Evolutionary conservation across 140 eudicot genomes (phyloP).

Genomic region (Artemisia princeps): DNA sequence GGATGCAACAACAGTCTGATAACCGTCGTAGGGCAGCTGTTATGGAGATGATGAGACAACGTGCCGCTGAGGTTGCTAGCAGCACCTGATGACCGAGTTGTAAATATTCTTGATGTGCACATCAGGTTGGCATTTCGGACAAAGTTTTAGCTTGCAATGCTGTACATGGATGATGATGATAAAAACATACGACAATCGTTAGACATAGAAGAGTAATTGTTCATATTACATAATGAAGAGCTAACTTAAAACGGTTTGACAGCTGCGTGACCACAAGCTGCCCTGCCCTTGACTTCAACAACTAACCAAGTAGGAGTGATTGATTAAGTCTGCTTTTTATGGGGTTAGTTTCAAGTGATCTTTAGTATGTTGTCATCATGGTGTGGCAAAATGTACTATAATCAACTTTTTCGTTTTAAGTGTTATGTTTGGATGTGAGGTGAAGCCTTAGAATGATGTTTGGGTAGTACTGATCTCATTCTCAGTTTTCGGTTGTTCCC

Average conservation of each 20-base stretch:
- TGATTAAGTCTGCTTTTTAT: conserved; percentile 10
- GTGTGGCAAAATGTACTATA: conserved; percentile 18
- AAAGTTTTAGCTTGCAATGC: conserved; percentile 1
- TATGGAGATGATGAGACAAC: conserved; percentile 86
- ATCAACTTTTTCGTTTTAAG: not conserved
- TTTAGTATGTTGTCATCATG: no score
- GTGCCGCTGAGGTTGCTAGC: conserved; percentile 63
- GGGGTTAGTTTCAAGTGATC: not conserved
- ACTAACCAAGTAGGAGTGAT: not conserved
- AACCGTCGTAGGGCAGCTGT: conserved; percentile 71
- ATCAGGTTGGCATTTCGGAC: conserved; percentile 12
- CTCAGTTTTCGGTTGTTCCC: not conserved
- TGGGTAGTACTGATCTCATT: not conserved
- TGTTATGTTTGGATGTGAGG: not conserved
- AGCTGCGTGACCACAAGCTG: not conserved
- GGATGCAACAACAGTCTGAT: conserved; percentile 78
- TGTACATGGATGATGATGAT: conserved; percentile 20
- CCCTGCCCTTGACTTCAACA: conserved; percentile 2
- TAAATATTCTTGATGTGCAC: conserved; percentile 24
- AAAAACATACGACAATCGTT: not conserved
- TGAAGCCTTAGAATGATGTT: not conserved
- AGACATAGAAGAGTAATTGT: conserved; percentile 18
- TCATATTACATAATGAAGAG: conserved; percentile 17
- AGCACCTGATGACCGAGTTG: conserved; percentile 26
- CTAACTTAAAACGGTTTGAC: not conserved